Conservation (phyloP, 805 yeast species). For the Candida railenensis region DNA sequence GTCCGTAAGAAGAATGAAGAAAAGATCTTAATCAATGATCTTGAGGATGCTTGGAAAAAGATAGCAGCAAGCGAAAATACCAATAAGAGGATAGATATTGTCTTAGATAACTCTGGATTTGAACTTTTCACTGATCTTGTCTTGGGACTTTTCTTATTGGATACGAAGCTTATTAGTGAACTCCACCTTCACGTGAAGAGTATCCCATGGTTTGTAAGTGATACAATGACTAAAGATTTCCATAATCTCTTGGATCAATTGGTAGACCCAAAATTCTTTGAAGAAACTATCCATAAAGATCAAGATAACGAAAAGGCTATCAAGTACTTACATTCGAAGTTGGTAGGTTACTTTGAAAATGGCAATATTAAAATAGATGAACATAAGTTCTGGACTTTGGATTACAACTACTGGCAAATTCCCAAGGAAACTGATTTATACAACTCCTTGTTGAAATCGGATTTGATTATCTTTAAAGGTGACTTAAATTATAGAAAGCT, state of each 20-base stretch:
- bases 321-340: conserved; percentile 17
- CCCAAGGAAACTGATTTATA: conserved; percentile 64
- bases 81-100: conserved; percentile 67
- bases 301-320: conserved; percentile 20
- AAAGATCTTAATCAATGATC: conserved; percentile 75
- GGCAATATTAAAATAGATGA: conserved; percentile 34
- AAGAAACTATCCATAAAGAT: conserved; percentile 25
- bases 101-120: conserved; percentile 92
- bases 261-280: conserved; percentile 50
- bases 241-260: conserved; percentile 57
- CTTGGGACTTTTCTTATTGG: conserved; percentile 45
- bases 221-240: conserved; percentile 85
- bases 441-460: conserved; percentile 58
- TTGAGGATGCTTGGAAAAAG: conserved; percentile 62
- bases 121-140: conserved; percentile 62
- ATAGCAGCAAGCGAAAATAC: conserved; percentile 25
- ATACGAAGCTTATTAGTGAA: conserved; percentile 59
- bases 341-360: conserved; percentile 17
- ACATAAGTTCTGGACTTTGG: conserved; percentile 85
- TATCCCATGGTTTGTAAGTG: conserved; percentile 97
- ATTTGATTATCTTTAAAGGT: conserved; percentile 85
- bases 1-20: conserved; percentile 80
- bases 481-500: conserved; percentile 94
- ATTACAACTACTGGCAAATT: conserved; percentile 72
- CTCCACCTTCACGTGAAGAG: conserved; percentile 85